Evolutionary conservation across 2,329 filamentous ascomycete species (phyloP), one percentile per base, ranked within the genome.

Genomic region (Arthrinium phaeospermum): DNA sequence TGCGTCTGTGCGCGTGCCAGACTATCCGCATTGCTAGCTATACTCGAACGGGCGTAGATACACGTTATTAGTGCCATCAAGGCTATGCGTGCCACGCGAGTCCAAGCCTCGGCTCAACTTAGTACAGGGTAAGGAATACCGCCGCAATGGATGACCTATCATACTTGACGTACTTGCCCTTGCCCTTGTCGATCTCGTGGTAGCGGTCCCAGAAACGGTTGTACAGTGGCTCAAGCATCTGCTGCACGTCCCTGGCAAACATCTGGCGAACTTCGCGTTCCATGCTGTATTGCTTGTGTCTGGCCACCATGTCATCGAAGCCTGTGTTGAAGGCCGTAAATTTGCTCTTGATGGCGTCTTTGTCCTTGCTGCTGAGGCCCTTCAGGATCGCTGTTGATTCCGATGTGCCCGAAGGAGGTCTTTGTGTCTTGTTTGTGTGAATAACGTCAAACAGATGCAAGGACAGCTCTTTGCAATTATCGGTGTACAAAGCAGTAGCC

Each of bases 81-180:
- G 34, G 57, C 57, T 64, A 64, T 34, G 10, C 57, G 19, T 41
- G 57, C 57, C 57, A 64, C 34, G 34, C 34, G 57, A 24, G 57
- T 64, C 57, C 30, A 14, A 22, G 57, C 19, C 57, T 64, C 30
- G 57, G 34, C 57, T 64, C 34, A 37, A 34, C 34, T 64, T 74
- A 87, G 74, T 86, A 87, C 41, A 91, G 81, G 70, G 86, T 88
- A 70, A 85, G 78, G 77, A 91, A 91, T 13, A 92, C 86, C 30
- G 90, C 89, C 67, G 93, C 90, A 78, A 99, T 92, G 68, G 91
- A 90, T 53, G 87, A 87, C 86, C 98, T 98, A 85, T 98, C 95
- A 81, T 98, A 98, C 85, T 97, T 98, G 81, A 97, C 95, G 83
- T 98, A 97, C 83, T 99, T 99, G 77, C 96, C 96, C 84, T 95